Conservation (phyloP, 768 basidiomycete species). For the Tulasnella sp. region DNA sequence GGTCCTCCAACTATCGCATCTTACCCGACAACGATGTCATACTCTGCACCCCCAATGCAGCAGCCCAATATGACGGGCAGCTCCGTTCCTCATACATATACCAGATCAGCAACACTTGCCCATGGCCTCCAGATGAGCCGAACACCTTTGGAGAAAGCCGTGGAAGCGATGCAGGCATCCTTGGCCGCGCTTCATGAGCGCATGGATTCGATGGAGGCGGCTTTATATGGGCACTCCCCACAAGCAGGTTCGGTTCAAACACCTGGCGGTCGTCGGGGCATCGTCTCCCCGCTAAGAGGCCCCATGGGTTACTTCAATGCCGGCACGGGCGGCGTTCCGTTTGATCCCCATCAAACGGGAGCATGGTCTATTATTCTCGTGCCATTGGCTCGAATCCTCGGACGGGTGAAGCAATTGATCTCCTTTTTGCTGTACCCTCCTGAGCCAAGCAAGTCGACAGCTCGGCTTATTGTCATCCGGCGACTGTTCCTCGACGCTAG, state of each 20-base stretch:
- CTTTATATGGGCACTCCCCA: background rate
- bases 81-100: background rate
- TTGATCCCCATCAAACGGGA: constrained; percentile 79
- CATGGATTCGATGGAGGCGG: constrained; percentile 52
- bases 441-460: constrained; percentile 19
- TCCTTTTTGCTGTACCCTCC: constrained; percentile 50
- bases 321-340: constrained; percentile 34
- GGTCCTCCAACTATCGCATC: constrained; percentile 23
- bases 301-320: constrained; percentile 4
- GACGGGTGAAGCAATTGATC: constrained; percentile 49
- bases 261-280: constrained; percentile 8
- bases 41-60: constrained; percentile 14
- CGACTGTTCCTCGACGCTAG: constrained; percentile 74
- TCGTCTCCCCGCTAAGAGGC: constrained; percentile 20
- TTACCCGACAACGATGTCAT: constrained; percentile 22
- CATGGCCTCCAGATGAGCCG: background rate
- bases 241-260: background rate
- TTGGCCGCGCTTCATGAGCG: constrained; percentile 79
- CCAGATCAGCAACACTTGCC: background rate
- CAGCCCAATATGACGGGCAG: constrained; percentile 15
- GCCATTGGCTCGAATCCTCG: constrained; percentile 55
- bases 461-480: constrained; percentile 53
- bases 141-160: constrained; percentile 62
- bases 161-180: constrained; percentile 77
- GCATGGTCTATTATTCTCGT: constrained; percentile 74